Evolutionary conservation across 495 filamentous ascomycete genomes (phyloP).

Genomic region (Penicillium psychrofluorescens): DNA sequence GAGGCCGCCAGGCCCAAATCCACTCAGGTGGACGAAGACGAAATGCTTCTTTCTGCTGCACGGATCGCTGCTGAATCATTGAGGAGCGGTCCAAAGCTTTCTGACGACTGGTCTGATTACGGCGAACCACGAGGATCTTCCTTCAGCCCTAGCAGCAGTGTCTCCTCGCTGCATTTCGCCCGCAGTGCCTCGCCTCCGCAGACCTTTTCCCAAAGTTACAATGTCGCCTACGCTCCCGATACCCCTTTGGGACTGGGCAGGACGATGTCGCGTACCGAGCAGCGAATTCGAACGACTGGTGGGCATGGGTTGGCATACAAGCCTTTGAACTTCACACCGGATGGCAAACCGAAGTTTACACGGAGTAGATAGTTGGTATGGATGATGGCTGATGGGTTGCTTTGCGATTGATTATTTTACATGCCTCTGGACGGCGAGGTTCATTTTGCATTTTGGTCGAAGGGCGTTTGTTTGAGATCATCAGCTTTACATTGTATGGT

Average conservation of each 20-base stretch:
- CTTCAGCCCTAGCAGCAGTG: constrained; percentile 21
- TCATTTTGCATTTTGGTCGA: too few relatives aligned
- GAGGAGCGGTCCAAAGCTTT: constrained; percentile 27
- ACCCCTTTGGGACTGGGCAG: constrained; percentile 28
- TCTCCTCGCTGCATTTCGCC: constrained; percentile 12
- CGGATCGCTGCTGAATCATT: constrained; percentile 37
- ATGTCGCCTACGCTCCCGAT: constrained; percentile 33
- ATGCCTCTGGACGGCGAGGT: too few relatives aligned
- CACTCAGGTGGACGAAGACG: constrained; percentile 35
- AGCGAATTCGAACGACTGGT: constrained; percentile 32
- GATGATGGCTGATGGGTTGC: too few relatives aligned
- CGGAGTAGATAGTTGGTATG: too few relatives aligned
- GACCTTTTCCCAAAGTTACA: constrained; percentile 23
- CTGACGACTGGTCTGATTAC: constrained; percentile 16
- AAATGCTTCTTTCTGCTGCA: constrained; percentile 33
- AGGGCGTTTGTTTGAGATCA: too few relatives aligned
- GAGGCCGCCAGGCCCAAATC: constrained; percentile 7
- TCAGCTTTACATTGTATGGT: too few relatives aligned
- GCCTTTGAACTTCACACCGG: constrained; percentile 24
- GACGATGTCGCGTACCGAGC: constrained; percentile 34
- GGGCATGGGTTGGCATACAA: constrained; percentile 37
- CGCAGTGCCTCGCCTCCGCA: constrained; percentile 26
- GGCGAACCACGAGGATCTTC: constrained; percentile 16
- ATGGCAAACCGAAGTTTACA: too few relatives aligned
- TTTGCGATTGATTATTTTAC: too few relatives aligned